These are phyloP conservation scores for Tuber calosporum DNA, from an alignment of 495 filamentous ascomycete species.

Conservation along the genomic window DNA sequence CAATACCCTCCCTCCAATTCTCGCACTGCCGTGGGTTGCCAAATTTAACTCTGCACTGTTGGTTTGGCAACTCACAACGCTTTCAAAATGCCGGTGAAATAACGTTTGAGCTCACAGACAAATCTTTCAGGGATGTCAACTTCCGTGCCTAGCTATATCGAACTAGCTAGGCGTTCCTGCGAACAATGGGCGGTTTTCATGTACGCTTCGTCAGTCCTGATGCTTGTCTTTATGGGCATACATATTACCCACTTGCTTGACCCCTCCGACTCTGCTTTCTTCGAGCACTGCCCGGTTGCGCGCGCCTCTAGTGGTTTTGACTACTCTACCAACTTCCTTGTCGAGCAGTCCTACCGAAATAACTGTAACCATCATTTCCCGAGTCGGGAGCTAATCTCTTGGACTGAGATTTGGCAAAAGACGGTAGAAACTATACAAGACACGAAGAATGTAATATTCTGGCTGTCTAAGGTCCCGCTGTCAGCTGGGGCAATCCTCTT, in stretches of 20 bases:
- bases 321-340: background rate
- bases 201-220: background rate
- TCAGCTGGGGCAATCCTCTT: background rate
- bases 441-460: background rate
- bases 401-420: background rate
- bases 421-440: too few species aligned
- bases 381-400: background rate
- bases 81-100: background rate
- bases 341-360: background rate
- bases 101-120: background rate
- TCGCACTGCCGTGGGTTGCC: background rate
- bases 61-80: background rate
- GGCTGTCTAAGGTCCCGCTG: background rate
- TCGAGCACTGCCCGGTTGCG: background rate
- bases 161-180: background rate
- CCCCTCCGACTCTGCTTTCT: background rate
- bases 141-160: background rate
- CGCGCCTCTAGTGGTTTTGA: background rate
- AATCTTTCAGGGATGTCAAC: background rate
- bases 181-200: background rate
- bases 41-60: background rate
- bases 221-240: background rate
- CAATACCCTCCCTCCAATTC: background rate
- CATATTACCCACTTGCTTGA: background rate
- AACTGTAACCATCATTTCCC: too few species aligned